Conservation (phyloP, 352 stramenopile species). For the Globisporangium megalacanthum region DNA sequence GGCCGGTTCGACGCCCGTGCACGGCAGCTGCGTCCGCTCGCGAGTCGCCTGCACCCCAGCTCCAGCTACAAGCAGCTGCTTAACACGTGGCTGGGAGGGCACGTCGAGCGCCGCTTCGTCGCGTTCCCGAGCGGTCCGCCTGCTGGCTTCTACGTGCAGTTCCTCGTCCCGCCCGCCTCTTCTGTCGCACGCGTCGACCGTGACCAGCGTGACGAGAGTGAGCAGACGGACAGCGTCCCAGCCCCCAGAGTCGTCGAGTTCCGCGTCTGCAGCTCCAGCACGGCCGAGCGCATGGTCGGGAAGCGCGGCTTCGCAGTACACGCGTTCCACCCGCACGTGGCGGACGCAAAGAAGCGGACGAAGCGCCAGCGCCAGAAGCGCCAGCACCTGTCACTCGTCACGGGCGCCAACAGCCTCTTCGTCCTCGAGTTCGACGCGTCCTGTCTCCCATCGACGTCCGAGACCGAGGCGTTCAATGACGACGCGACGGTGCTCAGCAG, state of each 20-base stretch:
- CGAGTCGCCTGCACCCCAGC: constrained; percentile 1
- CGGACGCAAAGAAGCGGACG: constrained; percentile 24
- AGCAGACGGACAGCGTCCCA: constrained; percentile 3
- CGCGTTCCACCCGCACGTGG: constrained; percentile 44
- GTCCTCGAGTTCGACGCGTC: constrained; percentile 38
- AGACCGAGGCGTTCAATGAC: background rate
- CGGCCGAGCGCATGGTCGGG: constrained; percentile 10
- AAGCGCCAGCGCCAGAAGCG: constrained; percentile 41
- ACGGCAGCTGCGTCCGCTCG: constrained; percentile 6
- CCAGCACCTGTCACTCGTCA: constrained; percentile 26
- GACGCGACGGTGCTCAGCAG: constrained; percentile 15
- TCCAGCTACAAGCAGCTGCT: constrained; percentile 21
- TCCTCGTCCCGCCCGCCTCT: constrained; percentile 30
- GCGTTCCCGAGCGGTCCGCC: constrained; percentile 44
- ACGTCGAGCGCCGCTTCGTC: constrained; percentile 35
- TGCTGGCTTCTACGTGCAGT: constrained; percentile 51
- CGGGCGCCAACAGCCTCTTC: constrained; percentile 36
- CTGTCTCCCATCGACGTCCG: constrained; percentile 1
- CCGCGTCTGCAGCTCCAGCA: constrained; percentile 33
- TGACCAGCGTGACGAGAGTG: constrained; percentile 8
- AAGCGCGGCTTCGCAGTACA: constrained; percentile 48
- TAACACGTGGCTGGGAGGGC: constrained; percentile 30
- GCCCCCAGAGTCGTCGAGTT: constrained; percentile 35
- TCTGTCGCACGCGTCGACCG: constrained; percentile 4
- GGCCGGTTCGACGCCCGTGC: constrained; percentile 16